Evolutionary conservation across 495 filamentous ascomycete genomes (phyloP), one percentile per base, ranked within the genome.

Genomic region (Neurospora tetrasperma): DNA sequence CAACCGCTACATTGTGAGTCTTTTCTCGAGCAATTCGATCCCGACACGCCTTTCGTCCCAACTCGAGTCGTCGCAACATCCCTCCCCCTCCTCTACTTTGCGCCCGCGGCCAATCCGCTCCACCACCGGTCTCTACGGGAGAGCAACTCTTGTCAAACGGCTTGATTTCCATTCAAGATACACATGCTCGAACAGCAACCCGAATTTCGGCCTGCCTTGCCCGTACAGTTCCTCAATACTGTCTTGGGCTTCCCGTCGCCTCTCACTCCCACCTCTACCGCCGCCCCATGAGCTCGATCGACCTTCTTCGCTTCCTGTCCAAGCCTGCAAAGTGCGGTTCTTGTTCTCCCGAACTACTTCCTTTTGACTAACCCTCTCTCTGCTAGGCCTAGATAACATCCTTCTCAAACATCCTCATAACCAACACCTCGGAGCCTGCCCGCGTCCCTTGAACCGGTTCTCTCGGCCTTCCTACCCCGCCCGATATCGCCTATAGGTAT

Each of bases 291-390:
- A 95, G 88, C 90, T 90, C 89, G 83, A 90, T 90, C 85, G 94
- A 97, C 83, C 90, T 97, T 77, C 89, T 98, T 79, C 93, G 93
- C 85, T 94, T 97, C 85, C 89, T 98, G 75, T 97, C 93, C 74
- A 96, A 96, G 86, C 95, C 94, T 78, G 93, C 93, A 80, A 97
- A 97, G 94, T 98, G 83, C 82, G 92, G 86, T 20, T 54, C 70
- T 42, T 11, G 7, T 39, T n/a, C 16, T 10, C 2, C 31, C 44
- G 31, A 39, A 7, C 38, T 2, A 1, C 20, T 41, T 59, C 39
- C 35, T 14, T 14, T 44, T 44, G 3, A 71, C 76, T 79, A 48
- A 80, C 74, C 2, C 23, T 35, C 39, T 70, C 72, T 69, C 41
- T 35, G 66, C 39, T 76, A 97, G 94, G 88, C 94, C 94, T 82